Evolutionary conservation across 1,284 basidiomycete species (phyloP), one percentile per base, ranked within the genome.

Genomic region (Neotropicomus parvogracilis): DNA sequence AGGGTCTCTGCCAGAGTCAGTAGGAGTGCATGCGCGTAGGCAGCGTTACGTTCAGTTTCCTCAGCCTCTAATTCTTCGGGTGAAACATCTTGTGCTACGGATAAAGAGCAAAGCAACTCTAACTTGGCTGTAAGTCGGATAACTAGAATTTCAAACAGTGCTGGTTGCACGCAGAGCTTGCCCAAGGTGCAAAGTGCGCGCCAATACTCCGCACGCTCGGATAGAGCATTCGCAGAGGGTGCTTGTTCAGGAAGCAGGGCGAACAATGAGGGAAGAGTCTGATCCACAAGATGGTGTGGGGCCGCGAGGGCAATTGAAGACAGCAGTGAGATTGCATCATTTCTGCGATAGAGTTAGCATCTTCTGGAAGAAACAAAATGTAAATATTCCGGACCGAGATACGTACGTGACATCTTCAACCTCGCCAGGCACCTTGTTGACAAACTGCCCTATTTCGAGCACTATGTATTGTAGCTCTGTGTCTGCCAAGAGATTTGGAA

Each of bases 21-120:
- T 26, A 97, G 73, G n/a, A 97, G 75, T 27, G 91, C 82, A 67
- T 91, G 90, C 0, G 82, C 83, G 62, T 94, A 97, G 10, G 91
- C 88, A 1, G 86, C 80, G 16, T 66, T 70, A 12, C 80, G 74
- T 19, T 69, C 65, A 6, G 29, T n/a, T 59, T 65, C 34, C 35
- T 56, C 60, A 5, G 12, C 13, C 57, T 59, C 14, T 40, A 43
- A 10, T 48, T 39, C 8, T 49, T 32, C 17, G 6, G 24, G 12
- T 45, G 52, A 13, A 41, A 37, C 28, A 60, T 13, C n/a, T 12
- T 29, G 24, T 1, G 32, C 24, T 10, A 40, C 8, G 1, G 62
- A 53, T 9, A 74, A 68, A n/a, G 79, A 66, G 55, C 81, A 85
- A 32, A 89, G 65, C 1, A 88, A 62, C 53, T 93, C 88, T 21